phyloP scores from a whole-genome alignment of 2,329 filamentous ascomycete genomes.

The Penicillium corylophilum region DNA sequence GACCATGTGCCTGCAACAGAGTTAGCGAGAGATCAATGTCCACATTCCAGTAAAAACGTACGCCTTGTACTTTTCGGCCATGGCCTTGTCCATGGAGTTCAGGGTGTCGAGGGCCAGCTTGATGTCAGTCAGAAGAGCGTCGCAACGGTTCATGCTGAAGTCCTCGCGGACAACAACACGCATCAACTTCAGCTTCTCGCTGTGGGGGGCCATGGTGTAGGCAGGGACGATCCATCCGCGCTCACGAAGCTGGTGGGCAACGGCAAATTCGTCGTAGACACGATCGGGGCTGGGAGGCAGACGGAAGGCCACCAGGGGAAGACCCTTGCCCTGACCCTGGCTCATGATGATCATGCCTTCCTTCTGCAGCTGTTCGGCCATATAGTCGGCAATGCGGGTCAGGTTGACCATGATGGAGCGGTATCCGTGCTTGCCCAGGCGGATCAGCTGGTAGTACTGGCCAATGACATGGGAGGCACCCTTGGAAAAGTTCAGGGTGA shows the following conservation, averaged over 20 bases:
- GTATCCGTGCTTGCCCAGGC: slow-evolving; percentile 89
- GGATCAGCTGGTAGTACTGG: slow-evolving; percentile 96
- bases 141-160: slow-evolving; percentile 79
- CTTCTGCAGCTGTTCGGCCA: slow-evolving; percentile 68
- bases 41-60: slow-evolving; percentile 40
- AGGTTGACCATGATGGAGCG: slow-evolving; percentile 91
- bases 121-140: slow-evolving; percentile 74
- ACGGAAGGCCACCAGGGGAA: slow-evolving; percentile 89
- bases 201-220: slow-evolving; percentile 94
- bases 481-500: slow-evolving; percentile 97
- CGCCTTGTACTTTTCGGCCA: slow-evolving; percentile 67
- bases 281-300: slow-evolving; percentile 59
- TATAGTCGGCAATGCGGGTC: slow-evolving; percentile 84
- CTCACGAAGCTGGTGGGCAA: slow-evolving; percentile 81
- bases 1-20: slow-evolving; percentile 48
- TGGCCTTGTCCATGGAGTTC: slow-evolving; percentile 63
- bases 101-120: slow-evolving; percentile 72
- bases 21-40: neutral
- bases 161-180: slow-evolving; percentile 91
- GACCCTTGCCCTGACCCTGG: slow-evolving; percentile 69
- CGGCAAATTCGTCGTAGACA: slow-evolving; percentile 70
- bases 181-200: slow-evolving; percentile 81
- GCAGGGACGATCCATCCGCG: slow-evolving; percentile 92
- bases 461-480: slow-evolving; percentile 92
- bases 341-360: slow-evolving; percentile 89